Percentiles rank a stretch among this genome's conserved stretches.
Conservation (phyloP, 2,329 filamentous ascomycete species). For the Talaromyces sp. region DNA sequence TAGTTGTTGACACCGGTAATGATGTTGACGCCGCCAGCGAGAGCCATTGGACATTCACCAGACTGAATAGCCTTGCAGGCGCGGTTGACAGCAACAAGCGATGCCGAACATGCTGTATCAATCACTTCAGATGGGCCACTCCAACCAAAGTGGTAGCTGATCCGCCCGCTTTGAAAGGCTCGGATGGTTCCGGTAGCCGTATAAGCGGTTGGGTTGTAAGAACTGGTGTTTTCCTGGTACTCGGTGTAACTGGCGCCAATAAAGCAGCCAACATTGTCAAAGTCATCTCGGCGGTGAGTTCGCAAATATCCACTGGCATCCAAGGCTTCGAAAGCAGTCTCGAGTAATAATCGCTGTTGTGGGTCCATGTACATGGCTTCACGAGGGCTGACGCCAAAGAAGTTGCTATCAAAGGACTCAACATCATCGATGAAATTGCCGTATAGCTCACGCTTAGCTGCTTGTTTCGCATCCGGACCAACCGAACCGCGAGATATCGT, state of each 20-base stretch:
- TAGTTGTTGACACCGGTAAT: slow-evolving; percentile 32
- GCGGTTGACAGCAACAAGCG: slow-evolving; percentile 36
- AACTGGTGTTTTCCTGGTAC: slow-evolving; percentile 22
- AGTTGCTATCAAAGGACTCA: slow-evolving; percentile 29
- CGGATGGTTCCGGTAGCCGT: slow-evolving; percentile 30
- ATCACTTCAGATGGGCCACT: slow-evolving; percentile 43
- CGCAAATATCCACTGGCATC: slow-evolving; percentile 13
- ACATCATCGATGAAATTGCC: slow-evolving; percentile 23
- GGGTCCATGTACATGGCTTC: slow-evolving; percentile 19
- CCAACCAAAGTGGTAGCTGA: slow-evolving; percentile 42
- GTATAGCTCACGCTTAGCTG: slow-evolving; percentile 26
- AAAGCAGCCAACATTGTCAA: slow-evolving; percentile 27
- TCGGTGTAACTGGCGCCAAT: slow-evolving; percentile 21
- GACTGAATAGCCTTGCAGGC: slow-evolving; percentile 30
- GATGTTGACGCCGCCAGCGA: slow-evolving; percentile 26
- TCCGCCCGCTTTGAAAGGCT: slow-evolving; percentile 39
- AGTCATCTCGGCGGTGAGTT: slow-evolving; percentile 19
- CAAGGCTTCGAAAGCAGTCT: slow-evolving; percentile 38
- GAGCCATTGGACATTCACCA: slow-evolving; percentile 28
- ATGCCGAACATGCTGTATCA: slow-evolving; percentile 48
- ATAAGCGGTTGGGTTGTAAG: slow-evolving; percentile 19
- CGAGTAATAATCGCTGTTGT: slow-evolving; percentile 24
- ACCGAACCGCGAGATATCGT: slow-evolving; percentile 8
- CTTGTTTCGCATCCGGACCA: slow-evolving; percentile 22
- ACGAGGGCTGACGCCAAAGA: slow-evolving; percentile 21